Conservation (phyloP, 73 alveolate species). For the Stentor roeselii region DNA sequence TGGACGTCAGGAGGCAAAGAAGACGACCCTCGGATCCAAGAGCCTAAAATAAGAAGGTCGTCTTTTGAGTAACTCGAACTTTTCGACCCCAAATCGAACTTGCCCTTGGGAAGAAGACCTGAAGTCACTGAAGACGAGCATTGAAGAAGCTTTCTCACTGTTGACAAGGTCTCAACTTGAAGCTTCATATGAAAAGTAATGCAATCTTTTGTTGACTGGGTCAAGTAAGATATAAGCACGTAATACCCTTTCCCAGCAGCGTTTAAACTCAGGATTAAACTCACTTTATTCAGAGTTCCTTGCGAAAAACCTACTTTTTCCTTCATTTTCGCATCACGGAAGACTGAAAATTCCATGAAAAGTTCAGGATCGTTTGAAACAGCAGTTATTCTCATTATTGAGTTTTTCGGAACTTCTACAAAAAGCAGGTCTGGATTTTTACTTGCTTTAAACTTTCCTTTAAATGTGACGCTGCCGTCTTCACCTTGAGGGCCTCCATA, state of each 20-base stretch:
- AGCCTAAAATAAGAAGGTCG: neutral
- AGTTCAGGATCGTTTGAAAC: conserved; percentile 7
- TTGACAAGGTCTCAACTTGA: neutral
- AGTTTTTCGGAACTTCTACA: neutral
- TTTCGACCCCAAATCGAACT: neutral
- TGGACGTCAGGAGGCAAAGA: neutral
- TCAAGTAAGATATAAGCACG: neutral
- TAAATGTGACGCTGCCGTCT: neutral
- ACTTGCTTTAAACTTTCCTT: neutral
- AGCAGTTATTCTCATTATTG: neutral
- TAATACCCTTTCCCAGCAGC: too few relatives aligned
- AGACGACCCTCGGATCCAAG: neutral
- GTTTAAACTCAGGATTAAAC: neutral
- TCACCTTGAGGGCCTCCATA: conserved; percentile 14
- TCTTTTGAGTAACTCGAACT: neutral
- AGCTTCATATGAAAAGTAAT: neutral
- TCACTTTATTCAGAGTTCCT: too few relatives aligned
- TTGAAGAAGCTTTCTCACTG: neutral
- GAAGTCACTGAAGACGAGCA: neutral
- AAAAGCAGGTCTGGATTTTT: neutral
- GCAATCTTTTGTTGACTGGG: neutral
- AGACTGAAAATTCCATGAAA: neutral
- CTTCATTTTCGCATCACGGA: neutral
- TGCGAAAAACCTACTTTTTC: neutral
- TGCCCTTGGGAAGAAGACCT: neutral